phyloP scores from a whole-genome alignment of 345 rosid genomes.

The Eutrema japonicum region DNA sequence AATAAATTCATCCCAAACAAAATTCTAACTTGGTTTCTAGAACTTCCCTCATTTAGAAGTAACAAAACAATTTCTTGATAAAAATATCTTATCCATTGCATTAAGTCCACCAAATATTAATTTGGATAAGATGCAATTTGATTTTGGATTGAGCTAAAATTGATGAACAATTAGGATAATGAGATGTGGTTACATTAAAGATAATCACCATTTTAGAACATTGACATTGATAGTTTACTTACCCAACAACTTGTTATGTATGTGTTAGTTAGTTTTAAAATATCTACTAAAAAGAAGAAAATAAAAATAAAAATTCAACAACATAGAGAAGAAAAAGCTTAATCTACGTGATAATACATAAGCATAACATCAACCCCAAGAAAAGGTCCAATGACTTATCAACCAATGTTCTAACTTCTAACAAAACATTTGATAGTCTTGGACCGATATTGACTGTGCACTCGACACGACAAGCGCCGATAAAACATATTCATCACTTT shows the following conservation, averaged over 20 bases:
- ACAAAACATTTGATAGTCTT: neutral
- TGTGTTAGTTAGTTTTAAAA: neutral
- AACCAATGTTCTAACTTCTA: neutral
- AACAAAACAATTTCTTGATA: no score
- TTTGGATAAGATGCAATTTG: neutral
- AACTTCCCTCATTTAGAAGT: no score
- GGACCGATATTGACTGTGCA: neutral
- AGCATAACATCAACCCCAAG: neutral
- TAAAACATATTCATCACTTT: neutral
- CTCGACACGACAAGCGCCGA: neutral
- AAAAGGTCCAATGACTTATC: neutral
- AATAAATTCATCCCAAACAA: no score
- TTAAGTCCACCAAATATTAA: no score
- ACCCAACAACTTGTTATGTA: neutral
- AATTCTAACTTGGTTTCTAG: no score
- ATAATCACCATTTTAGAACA: neutral
- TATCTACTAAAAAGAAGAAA: neutral
- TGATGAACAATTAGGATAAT: neutral
- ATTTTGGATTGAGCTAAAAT: neutral
- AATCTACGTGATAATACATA: neutral
- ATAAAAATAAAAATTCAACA: neutral
- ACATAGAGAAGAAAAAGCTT: neutral
- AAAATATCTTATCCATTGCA: no score
- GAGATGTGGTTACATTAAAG: neutral
- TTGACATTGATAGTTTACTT: constrained; percentile 4